These are phyloP conservation scores for Chamaecyparis obtusa DNA, from an alignment of 75 land plant genomes.

Conservation along the genomic window DNA sequence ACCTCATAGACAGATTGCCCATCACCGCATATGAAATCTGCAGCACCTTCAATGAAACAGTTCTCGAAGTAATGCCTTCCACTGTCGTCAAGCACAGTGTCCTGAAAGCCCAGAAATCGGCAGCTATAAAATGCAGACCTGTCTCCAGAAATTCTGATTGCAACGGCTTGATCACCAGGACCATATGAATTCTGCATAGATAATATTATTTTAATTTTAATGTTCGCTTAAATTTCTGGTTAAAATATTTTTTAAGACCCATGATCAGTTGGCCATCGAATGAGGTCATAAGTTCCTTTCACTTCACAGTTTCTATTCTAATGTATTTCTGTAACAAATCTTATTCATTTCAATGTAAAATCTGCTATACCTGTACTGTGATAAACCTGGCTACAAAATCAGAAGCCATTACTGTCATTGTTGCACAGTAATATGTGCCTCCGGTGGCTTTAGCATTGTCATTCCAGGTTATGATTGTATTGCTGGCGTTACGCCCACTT, in stretches of 20 bases:
- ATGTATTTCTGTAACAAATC: too few species aligned
- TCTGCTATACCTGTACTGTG: slow-evolving; percentile 19
- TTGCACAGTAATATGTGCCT: slow-evolving; percentile 14
- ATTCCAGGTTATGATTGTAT: slow-evolving; percentile 17
- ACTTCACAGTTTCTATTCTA: not conserved
- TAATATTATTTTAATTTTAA: not conserved
- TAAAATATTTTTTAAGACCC: not conserved
- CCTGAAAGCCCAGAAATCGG: slow-evolving; percentile 44
- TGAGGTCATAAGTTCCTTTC: too few species aligned
- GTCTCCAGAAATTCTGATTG: slow-evolving; percentile 50
- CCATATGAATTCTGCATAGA: slow-evolving; percentile 40
- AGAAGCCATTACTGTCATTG: slow-evolving; percentile 14
- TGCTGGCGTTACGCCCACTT: not conserved
- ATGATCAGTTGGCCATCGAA: not conserved
- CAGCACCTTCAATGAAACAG: slow-evolving; percentile 63
- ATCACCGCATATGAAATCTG: slow-evolving; percentile 64
- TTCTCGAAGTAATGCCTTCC: slow-evolving; percentile 60
- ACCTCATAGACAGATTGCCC: slow-evolving; percentile 64
- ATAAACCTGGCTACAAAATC: slow-evolving; percentile 25
- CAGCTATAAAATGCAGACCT: slow-evolving; percentile 49
- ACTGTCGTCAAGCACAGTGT: slow-evolving; percentile 48
- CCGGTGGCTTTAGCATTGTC: not conserved
- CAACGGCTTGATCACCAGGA: slow-evolving; percentile 37
- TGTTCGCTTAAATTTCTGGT: not conserved
- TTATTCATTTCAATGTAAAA: not conserved